These are phyloP conservation scores for Hyphopichia wangnamkhiaoensis DNA, from an alignment of 1,139 yeast genomes.

Conservation along the genomic window DNA sequence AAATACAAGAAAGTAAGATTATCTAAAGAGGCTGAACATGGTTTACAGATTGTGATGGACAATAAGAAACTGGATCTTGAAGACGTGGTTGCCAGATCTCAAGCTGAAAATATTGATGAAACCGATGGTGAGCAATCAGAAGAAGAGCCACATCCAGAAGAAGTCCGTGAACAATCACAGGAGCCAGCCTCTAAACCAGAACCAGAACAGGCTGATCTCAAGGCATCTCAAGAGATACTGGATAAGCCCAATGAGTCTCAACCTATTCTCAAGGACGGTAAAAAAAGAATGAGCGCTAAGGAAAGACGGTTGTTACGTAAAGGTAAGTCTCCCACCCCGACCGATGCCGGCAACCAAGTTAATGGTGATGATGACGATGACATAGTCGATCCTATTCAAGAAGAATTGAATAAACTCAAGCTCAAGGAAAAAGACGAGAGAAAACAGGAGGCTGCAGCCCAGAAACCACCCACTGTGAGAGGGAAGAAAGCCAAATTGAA, in stretches of 20 bases:
- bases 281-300: slow-evolving; percentile 10
- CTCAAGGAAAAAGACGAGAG: slow-evolving; percentile 8
- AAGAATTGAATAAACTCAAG: slow-evolving; percentile 11
- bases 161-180: slow-evolving; percentile 2
- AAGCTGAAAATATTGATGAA: slow-evolving; percentile 7
- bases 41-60: slow-evolving; percentile 41
- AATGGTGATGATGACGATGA: slow-evolving; percentile 11
- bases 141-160: slow-evolving; percentile 11
- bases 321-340: slow-evolving; percentile 6
- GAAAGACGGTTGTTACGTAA: slow-evolving; percentile 9
- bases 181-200: slow-evolving; percentile 13
- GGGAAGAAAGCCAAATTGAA: slow-evolving; percentile 85
- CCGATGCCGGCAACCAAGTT: not conserved
- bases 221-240: slow-evolving; percentile 7
- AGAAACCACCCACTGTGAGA: slow-evolving; percentile 50
- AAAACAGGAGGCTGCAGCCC: slow-evolving; percentile 11
- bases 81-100: slow-evolving; percentile 14
- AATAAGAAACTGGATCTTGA: slow-evolving; percentile 37
- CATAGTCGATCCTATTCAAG: slow-evolving; percentile 14
- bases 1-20: slow-evolving; percentile 40
- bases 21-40: slow-evolving; percentile 47
- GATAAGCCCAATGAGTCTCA: slow-evolving; percentile 4
- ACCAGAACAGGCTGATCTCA: slow-evolving; percentile 10
- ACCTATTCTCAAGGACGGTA: slow-evolving; percentile 5
- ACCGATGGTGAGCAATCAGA: slow-evolving; percentile 11